Evolutionary conservation across 1,284 basidiomycete genomes (phyloP).

Genomic region (Gomphus sp.): DNA sequence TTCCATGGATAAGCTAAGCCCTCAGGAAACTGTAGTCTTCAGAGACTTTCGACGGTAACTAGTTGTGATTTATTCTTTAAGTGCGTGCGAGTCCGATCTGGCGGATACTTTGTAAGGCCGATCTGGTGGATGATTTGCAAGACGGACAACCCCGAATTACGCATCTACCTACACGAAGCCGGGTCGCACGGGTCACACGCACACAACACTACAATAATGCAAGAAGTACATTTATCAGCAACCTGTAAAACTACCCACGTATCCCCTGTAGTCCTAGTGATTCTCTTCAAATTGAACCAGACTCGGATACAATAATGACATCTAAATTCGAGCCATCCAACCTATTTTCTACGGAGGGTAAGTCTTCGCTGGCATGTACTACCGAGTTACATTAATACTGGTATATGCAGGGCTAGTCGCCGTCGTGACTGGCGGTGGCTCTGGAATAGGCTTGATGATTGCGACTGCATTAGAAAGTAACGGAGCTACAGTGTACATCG

Average conservation of each 20-base stretch:
- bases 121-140: too few species aligned
- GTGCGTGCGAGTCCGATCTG: too few species aligned
- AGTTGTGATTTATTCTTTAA: too few species aligned
- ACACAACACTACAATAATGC: too few species aligned
- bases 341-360: not conserved
- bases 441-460: constrained; percentile 67
- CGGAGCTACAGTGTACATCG: constrained; percentile 65
- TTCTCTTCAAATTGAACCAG: not conserved
- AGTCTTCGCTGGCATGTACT: not conserved
- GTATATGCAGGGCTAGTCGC: not conserved
- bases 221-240: too few species aligned
- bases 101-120: too few species aligned
- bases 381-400: not conserved
- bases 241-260: too few species aligned
- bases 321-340: not conserved
- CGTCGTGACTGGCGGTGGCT: constrained; percentile 15
- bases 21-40: too few species aligned
- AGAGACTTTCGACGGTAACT: too few species aligned
- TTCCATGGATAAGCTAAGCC: not conserved
- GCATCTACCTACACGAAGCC: too few species aligned
- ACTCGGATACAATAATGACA: not conserved
- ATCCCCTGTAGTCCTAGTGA: not conserved
- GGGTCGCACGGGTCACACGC: too few species aligned
- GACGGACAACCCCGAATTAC: too few species aligned
- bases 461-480: constrained; percentile 62